phyloP scores from a whole-genome alignment of 2,329 filamentous ascomycete genomes.

The Xylariaceae sp. region DNA sequence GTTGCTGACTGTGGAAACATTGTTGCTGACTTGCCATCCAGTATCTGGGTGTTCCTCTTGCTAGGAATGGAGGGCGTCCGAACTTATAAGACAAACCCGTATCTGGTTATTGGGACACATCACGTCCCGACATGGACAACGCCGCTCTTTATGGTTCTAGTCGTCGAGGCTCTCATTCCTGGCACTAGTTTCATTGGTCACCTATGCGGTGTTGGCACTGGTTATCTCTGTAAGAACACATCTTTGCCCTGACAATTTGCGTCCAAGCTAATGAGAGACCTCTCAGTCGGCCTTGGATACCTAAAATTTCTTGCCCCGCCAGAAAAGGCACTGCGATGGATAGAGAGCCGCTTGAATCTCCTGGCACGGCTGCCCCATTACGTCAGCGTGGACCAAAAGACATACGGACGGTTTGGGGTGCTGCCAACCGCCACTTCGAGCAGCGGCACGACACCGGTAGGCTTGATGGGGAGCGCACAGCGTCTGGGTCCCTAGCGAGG shows the following conservation, averaged over 20 bases:
- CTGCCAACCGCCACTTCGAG: conserved; percentile 65
- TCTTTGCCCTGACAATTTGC: too few species aligned
- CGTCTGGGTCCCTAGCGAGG: conserved; percentile 68
- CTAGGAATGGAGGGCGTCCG: conserved; percentile 85
- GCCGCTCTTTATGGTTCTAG: conserved; percentile 76
- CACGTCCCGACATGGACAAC: conserved; percentile 92
- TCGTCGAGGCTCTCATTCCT: conserved; percentile 78
- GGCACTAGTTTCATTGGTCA: conserved; percentile 86
- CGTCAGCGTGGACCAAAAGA: conserved; percentile 94
- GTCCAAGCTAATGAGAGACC: conserved; percentile 10
- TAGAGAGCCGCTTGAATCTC: conserved; percentile 87
- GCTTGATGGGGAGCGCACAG: conserved; percentile 69
- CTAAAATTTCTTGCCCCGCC: conserved; percentile 89
- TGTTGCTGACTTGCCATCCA: conserved; percentile 47
- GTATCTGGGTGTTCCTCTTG: conserved; percentile 91
- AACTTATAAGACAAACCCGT: conserved; percentile 80
- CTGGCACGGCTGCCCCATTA: conserved; percentile 87
- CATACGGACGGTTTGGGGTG: conserved; percentile 89
- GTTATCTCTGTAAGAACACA: conserved; percentile 76
- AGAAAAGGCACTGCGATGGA: conserved; percentile 84
- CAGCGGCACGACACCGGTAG: conserved; percentile 56
- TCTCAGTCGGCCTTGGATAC: conserved; percentile 79
- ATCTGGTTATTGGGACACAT: conserved; percentile 66
- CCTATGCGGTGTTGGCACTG: conserved; percentile 79
- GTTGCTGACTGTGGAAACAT: not conserved